Evolutionary conservation across 106 monocot species (phyloP), one percentile per base, ranked within the genome.

Genomic region (Alisma plantagoaquatica): DNA sequence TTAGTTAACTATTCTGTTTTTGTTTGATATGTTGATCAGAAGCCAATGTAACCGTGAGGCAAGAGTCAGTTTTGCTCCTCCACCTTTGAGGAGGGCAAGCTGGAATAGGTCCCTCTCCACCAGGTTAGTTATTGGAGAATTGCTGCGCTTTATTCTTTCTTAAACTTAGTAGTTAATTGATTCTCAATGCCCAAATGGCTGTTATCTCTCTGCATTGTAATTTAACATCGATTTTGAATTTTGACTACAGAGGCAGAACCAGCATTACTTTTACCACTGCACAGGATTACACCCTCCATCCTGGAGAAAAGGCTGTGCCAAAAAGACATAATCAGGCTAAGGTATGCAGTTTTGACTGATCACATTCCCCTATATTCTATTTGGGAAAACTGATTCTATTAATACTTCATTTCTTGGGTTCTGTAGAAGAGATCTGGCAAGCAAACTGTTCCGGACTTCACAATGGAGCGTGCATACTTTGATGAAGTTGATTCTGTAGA

Each of bases 401-500:
- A 17, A 41, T 66, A 49, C 28, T 55, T 43, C 4, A 15, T 9
- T 49, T 16, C 23, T 59, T 0, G 14, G 2, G 7, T 31, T 65
- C n/a, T 70, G 31, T 62, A 98, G 85, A 85, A 77, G 54, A 90
- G 66, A 71, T 29, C 41, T 52, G 57, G 11, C 16, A 31, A 57
- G 38, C 61, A 49, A 18, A 44, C 43, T 24, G 70, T 50, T 35
- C 69, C 70, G 4, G 85, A 98, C 63, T 74, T 98, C 46, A 51
- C 21, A 29, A 82, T 74, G 67, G 84, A 90, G 69, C 72, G 73
- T 69, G 75, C 78, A 7, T 98, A 98, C 56, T 98, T 98, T 57
- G 46, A 76, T 54, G 89, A 98, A 69, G 81, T 98, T 21, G 96
- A 98, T 49, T 63, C 84, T 25, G 75, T 81, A 64, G 96, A 98